Evolutionary conservation across 768 basidiomycete species (phyloP).

Genomic region (Strobilomyces dryophilus): DNA sequence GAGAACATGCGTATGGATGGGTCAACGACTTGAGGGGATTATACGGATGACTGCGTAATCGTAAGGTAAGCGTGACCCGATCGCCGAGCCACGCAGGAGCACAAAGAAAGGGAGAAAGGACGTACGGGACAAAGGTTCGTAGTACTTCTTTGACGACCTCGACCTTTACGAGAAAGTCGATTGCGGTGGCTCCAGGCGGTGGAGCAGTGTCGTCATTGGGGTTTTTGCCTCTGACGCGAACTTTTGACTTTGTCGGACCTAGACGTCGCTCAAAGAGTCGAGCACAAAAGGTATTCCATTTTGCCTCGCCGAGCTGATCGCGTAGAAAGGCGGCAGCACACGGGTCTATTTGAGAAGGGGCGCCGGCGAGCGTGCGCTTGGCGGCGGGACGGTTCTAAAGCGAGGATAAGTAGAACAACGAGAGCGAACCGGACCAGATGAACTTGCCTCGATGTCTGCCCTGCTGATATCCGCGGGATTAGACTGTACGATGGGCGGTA

Average conservation of each 20-base stretch:
- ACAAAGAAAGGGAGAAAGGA: slow-evolving; percentile 11
- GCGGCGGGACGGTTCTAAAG: slow-evolving; percentile 25
- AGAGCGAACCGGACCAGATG: not conserved
- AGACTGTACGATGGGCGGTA: slow-evolving; percentile 33
- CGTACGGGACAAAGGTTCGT: slow-evolving; percentile 47
- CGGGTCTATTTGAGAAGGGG: slow-evolving; percentile 36
- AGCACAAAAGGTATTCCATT: slow-evolving; percentile 44
- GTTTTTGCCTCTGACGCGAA: slow-evolving; percentile 30
- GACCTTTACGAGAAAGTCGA: slow-evolving; percentile 51
- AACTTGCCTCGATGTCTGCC: slow-evolving; percentile 24
- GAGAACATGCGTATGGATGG: slow-evolving; percentile 37
- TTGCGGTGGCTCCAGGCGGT: slow-evolving; percentile 37
- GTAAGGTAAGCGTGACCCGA: slow-evolving; percentile 21
- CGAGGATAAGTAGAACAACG: slow-evolving; percentile 9
- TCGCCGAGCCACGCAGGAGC: slow-evolving; percentile 1
- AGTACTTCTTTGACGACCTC: slow-evolving; percentile 49
- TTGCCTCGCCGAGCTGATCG: slow-evolving; percentile 40
- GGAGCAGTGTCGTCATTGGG: slow-evolving; percentile 25
- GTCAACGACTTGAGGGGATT: slow-evolving; percentile 47
- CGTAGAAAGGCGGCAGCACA: slow-evolving; percentile 43
- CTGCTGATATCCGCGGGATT: slow-evolving; percentile 27
- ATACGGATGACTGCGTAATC: slow-evolving; percentile 43
- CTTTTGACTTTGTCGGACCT: slow-evolving; percentile 36
- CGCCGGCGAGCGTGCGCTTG: slow-evolving; percentile 21
- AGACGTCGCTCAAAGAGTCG: slow-evolving; percentile 44